Evolutionary conservation across 2,329 filamentous ascomycete species (phyloP), one percentile per base, ranked within the genome.

Genomic region (Tolypocladium endophyticum): DNA sequence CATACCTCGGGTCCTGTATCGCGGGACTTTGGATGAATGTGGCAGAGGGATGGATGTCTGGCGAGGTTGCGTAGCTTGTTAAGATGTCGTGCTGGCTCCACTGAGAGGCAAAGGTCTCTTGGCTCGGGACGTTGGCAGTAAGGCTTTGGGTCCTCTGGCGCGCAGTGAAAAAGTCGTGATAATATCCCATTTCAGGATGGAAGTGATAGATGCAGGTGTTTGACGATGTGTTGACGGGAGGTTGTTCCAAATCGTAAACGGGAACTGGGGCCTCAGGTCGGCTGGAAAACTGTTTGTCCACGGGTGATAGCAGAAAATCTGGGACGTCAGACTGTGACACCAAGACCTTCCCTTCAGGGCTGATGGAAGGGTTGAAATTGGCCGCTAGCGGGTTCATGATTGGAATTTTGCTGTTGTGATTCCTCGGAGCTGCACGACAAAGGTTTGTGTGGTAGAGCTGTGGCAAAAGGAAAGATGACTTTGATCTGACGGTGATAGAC

Each of bases 301-400:
- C 39, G 14, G 12, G n/a, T 35, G n/a, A 20, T 5, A 23, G 25
- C 23, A 16, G 25, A 41, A 36, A 16, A 18, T 41, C 36, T 8
- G 11, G 30, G 9, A 23, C 18, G 7, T 52, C 47, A 11, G 23
- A 33, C 41, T 25, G 59, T 20, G 39, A 8, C 39, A 43, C 4
- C 25, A 56, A 23, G 7, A 18, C 4, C 23, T 36, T 30, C 6
- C 23, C 9, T 33, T 55, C 52, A 30, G 62, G 47, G 39, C 55
- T 59, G 36, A 55, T 45, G 14, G 55, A 60, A 35, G 70, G 69
- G 23, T 64, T 61, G 55, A 71, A 71, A 23, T 64, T 61, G n/a
- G 62, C 60, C 9, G 69, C 69, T 23, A 62, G 63, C 4, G 69
- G 69, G 61, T 71, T 71, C 69, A 71, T 71, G 16, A 30, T 60